These are phyloP conservation scores for Saitozyma podzolica DNA, from an alignment of 768 basidiomycete genomes.

Conservation along the genomic window DNA sequence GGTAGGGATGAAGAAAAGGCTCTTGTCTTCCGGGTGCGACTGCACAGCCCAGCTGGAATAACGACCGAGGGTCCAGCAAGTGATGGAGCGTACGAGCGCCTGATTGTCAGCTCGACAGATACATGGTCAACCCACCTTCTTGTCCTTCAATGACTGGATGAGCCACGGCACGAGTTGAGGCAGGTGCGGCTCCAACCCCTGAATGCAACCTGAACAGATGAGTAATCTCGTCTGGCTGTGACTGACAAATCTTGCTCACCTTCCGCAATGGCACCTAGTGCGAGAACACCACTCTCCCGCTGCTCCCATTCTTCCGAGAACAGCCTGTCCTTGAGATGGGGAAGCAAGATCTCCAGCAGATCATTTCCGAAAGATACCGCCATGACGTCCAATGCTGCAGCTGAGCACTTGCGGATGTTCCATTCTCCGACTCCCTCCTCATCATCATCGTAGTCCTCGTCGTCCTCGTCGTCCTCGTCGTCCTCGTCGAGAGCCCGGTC, in stretches of 20 bases:
- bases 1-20: conserved; percentile 87
- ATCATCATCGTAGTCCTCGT: conserved; percentile 84
- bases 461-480: conserved; percentile 83
- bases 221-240: conserved; percentile 1
- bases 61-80: conserved; percentile 98
- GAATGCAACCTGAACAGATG: conserved; percentile 76
- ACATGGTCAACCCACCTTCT: conserved; percentile 64
- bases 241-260: conserved; percentile 58
- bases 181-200: conserved; percentile 89
- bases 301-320: conserved; percentile 92
- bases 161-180: conserved; percentile 91
- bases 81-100: conserved; percentile 96
- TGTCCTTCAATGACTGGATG: conserved; percentile 82
- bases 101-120: conserved; percentile 47
- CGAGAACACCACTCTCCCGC: conserved; percentile 91
- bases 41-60: conserved; percentile 92
- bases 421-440: conserved; percentile 98
- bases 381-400: conserved; percentile 93
- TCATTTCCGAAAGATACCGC: conserved; percentile 91
- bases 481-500: conserved; percentile 79
- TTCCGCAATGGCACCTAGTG: conserved; percentile 97
- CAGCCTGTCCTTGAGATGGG: conserved; percentile 86
- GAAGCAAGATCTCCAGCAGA: conserved; percentile 80
- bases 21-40: conserved; percentile 79
- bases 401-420: conserved; percentile 97